Evolutionary conservation across 1,139 yeast species (phyloP), one percentile per base, ranked within the genome.

Genomic region (Debaryomyces psychrophilus): DNA sequence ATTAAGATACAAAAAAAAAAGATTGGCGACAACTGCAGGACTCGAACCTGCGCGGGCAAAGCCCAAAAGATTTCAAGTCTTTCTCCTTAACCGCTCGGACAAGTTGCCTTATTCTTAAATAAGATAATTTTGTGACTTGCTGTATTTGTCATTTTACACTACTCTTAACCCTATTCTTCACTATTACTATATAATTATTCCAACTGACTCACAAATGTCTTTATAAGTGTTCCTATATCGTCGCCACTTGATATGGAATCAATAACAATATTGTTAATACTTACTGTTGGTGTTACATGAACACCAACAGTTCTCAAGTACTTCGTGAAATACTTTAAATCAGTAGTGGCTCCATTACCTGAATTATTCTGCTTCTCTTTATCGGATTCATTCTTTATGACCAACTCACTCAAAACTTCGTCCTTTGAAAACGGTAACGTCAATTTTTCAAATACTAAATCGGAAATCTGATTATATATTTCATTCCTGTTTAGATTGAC

Each of bases 271-370:
- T 96, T 96, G 60, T 89, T 80, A 43, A 90, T 68, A 27, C 80
- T 68, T 12, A 88, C 85, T 1, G 95, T 83, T n/a, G 97, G 97
- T 2, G 95, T 87, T 23, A 87, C 83, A 61, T 90, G 96, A 37
- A 87, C 81, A 31, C 95, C 90, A 37, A 83, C 82, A 49, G 88
- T 89, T 60, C 97, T 79, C 44, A 83, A 83, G 59, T 81, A 81
- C 59, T 82, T 77, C 27, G 90, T 79, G 60, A 87, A 88, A 58
- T 85, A 85, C 67, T 88, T 90, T 51, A 87, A 60, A 58, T 88
- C 95, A 26, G 62, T 70, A 4, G 79, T 71, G 18, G 86, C 75
- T 6, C 66, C 73, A 57, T 84, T 85, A 3, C 95, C 93, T 3
- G 64, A 60, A 59, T 88, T 87, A 41, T 61, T 50, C 26, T 76